Base-by-base conservation (phyloP, 202 grass and related monocot species). In the Setaria italica region DNA sequence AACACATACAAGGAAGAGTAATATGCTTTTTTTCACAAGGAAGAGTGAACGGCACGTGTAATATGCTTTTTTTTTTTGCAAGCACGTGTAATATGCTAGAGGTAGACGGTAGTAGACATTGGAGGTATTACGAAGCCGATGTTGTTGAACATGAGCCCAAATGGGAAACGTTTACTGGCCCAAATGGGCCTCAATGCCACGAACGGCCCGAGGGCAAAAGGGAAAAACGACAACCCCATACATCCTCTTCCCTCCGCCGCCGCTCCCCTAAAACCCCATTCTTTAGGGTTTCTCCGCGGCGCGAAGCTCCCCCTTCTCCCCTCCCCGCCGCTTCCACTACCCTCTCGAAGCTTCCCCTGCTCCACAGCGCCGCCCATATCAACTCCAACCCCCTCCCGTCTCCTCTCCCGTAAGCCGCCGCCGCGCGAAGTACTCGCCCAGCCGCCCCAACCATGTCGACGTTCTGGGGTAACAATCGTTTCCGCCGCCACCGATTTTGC, bases 401-500 rank as follows among this genome's bases (percentile, higher is more conserved):
- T 63, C 79, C 45, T 56, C 51, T 29, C 51, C 50, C 25, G n/a
- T 11, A 47, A 76, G 75, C 0, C 33, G 30, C 54, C 51, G 51
- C 39, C 50, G 6, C 11, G 43, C 34, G 53, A 54, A 45, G 16
- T 53, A 80, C 34, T 62, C 14, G 10, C 30, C 19, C 25, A 41
- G 34, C 85, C 85, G 57, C 87, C 19, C 68, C 34, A 29, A 30
- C 29, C 67, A 90, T 90, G 89, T 80, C 84, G 60, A 79, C 89
- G 7, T 94, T 99, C 56, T 99, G 97, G 94, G 97, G 94, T 99
- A 51, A 85, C 63, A 82, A 15, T 35, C 32, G 9, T 14, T 81
- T 67, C 56, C 21, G 20, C 5, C 48, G 19, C 19, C 70, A 49
- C 82, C 21, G 54, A 7, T 49, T 70, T 13, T 49, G 51, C 37